Evolutionary conservation across 2,329 filamentous ascomycete species (phyloP).

Genomic region (Elsinoe ampelina): DNA sequence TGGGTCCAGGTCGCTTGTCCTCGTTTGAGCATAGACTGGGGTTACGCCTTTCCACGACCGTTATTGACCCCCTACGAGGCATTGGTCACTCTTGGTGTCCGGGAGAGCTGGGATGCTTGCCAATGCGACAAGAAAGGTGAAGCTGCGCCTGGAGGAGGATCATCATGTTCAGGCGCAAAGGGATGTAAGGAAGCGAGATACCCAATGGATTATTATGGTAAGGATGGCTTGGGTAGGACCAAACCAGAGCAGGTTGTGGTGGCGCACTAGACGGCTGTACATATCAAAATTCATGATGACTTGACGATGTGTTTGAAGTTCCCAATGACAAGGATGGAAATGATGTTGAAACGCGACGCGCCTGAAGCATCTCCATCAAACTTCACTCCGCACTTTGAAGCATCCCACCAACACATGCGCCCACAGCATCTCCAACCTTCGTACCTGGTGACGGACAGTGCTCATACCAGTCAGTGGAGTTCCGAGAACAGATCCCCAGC

Average conservation of each 20-base stretch:
- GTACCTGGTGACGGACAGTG: too few species aligned
- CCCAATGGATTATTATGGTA: constrained; percentile 97
- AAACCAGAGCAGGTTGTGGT: constrained; percentile 32
- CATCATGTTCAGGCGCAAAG: constrained; percentile 20
- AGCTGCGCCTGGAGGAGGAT: not conserved
- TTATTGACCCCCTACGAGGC: constrained; percentile 92
- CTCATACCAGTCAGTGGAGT: not conserved
- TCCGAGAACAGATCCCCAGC: not conserved
- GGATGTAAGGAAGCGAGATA: constrained; percentile 42
- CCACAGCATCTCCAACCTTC: not conserved
- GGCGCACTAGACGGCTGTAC: not conserved
- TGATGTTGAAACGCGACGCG: not conserved
- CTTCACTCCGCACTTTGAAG: not conserved
- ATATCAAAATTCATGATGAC: not conserved
- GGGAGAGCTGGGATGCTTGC: constrained; percentile 54
- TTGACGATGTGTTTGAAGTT: not conserved
- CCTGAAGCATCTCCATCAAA: not conserved
- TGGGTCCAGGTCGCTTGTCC: constrained; percentile 99
- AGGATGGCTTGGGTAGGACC: constrained; percentile 78
- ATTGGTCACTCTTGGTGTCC: constrained; percentile 73
- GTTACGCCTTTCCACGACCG: constrained; percentile 85
- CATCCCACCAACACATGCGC: not conserved
- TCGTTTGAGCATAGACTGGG: constrained; percentile 96
- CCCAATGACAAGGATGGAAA: not conserved
- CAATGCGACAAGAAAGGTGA: constrained; percentile 11